These are phyloP conservation scores for Candolleomyces eurysporus DNA, from an alignment of 768 basidiomycete genomes.

Conservation along the genomic window DNA sequence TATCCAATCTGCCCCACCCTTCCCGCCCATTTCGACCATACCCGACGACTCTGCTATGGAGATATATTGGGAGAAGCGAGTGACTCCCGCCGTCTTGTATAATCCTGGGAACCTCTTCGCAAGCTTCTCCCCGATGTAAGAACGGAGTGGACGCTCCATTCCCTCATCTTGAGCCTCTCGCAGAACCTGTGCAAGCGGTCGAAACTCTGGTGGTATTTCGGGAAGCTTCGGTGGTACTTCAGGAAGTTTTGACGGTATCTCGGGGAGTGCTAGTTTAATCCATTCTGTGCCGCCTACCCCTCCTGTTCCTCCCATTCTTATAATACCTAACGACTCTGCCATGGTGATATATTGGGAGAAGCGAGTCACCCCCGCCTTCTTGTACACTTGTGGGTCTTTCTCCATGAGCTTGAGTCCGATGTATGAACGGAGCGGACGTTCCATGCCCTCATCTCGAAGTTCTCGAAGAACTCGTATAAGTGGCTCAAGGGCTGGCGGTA, in stretches of 20 bases:
- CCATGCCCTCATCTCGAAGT: conserved; percentile 24
- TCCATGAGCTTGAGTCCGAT: conserved; percentile 32
- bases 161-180: conserved; percentile 23
- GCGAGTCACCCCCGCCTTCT: conserved; percentile 35
- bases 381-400: conserved; percentile 28
- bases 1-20: conserved; percentile 37
- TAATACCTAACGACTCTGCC: conserved; percentile 31
- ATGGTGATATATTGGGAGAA: conserved; percentile 41
- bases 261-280: neutral
- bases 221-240: neutral
- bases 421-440: conserved; percentile 31
- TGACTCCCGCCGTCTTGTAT: conserved; percentile 21
- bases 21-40: conserved; percentile 41
- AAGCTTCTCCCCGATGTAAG: conserved; percentile 33
- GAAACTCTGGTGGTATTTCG: neutral
- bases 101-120: conserved; percentile 20
- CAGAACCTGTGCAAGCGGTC: conserved; percentile 9
- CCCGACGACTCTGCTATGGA: conserved; percentile 34
- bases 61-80: conserved; percentile 40
- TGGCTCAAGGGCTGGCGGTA: neutral
- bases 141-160: conserved; percentile 30
- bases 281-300: neutral
- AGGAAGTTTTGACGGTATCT: neutral
- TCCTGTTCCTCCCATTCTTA: neutral
- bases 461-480: conserved; percentile 9